Conservation (phyloP, 441 rosid genomes). For the Adansonia gregorii region DNA sequence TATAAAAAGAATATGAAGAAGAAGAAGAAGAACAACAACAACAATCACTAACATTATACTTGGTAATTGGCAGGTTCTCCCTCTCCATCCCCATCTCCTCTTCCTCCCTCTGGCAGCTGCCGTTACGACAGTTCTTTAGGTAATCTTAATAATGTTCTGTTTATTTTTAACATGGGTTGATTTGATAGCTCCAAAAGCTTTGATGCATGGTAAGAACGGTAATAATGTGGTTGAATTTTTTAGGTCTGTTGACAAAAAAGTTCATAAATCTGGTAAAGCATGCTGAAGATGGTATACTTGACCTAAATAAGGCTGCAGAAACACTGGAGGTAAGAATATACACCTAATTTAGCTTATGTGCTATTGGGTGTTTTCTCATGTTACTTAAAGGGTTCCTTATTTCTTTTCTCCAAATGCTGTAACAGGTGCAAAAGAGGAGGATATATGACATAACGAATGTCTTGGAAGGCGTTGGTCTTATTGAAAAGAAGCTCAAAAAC, state of each 20-base stretch:
- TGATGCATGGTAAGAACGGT: slow-evolving; percentile 17
- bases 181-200: slow-evolving; percentile 20
- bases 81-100: slow-evolving; percentile 57
- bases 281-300: slow-evolving; percentile 85
- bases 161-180: neutral
- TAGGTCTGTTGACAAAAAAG: slow-evolving; percentile 91
- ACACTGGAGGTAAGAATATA: slow-evolving; percentile 65
- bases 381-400: slow-evolving; percentile 10
- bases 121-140: slow-evolving; percentile 95
- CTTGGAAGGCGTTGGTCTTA: slow-evolving; percentile 95
- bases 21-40: neutral
- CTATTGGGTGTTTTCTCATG: slow-evolving; percentile 2
- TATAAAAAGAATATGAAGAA: neutral
- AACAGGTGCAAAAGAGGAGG: slow-evolving; percentile 89
- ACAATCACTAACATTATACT: neutral
- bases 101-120: slow-evolving; percentile 78
- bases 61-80: slow-evolving; percentile 64
- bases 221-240: slow-evolving; percentile 33
- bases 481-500: slow-evolving; percentile 92
- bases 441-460: slow-evolving; percentile 97
- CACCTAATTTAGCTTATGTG: slow-evolving; percentile 8
- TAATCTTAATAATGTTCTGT: slow-evolving; percentile 34
- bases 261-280: slow-evolving; percentile 76
- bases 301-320: slow-evolving; percentile 88
- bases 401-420: slow-evolving; percentile 16